These are phyloP conservation scores for Apostasia ramifera DNA, from an alignment of 106 monocot genomes.

Conservation along the genomic window DNA sequence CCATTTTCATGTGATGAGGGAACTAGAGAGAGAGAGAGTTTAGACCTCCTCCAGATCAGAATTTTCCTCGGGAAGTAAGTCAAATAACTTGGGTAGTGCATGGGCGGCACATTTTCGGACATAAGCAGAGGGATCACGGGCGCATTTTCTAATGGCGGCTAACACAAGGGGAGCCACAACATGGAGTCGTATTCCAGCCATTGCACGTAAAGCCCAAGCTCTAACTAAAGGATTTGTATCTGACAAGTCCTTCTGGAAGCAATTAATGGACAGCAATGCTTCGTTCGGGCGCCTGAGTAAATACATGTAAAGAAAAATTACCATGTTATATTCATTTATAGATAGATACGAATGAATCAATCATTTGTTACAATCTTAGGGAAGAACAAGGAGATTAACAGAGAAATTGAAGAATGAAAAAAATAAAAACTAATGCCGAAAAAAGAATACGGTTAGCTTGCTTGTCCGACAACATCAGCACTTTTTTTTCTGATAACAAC, in stretches of 20 bases:
- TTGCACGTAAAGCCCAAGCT: constrained; percentile 88
- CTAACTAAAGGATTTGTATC: constrained; percentile 90
- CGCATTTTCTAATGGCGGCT: constrained; percentile 69
- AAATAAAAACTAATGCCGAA: neutral
- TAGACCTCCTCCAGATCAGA: constrained; percentile 63
- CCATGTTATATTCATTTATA: neutral
- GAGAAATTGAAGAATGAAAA: neutral
- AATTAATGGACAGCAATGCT: constrained; percentile 92
- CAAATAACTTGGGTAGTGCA: constrained; percentile 81
- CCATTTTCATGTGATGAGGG: no score
- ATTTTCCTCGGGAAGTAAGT: constrained; percentile 72
- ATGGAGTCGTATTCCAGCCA: constrained; percentile 89
- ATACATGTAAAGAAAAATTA: neutral
- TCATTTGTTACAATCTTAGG: neutral
- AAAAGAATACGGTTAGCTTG: neutral
- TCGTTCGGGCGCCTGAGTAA: constrained; percentile 76
- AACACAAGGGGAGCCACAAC: constrained; percentile 68
- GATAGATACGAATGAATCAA: neutral
- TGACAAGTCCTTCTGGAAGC: constrained; percentile 93
- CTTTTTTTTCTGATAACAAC: no score
- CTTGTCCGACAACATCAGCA: no score
- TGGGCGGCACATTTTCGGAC: constrained; percentile 93
- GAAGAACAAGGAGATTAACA: neutral
- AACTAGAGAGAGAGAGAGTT: neutral
- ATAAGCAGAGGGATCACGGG: constrained; percentile 89